Base-by-base conservation (phyloP, 2,329 filamentous ascomycete species). In the Mariannaea sp. region DNA sequence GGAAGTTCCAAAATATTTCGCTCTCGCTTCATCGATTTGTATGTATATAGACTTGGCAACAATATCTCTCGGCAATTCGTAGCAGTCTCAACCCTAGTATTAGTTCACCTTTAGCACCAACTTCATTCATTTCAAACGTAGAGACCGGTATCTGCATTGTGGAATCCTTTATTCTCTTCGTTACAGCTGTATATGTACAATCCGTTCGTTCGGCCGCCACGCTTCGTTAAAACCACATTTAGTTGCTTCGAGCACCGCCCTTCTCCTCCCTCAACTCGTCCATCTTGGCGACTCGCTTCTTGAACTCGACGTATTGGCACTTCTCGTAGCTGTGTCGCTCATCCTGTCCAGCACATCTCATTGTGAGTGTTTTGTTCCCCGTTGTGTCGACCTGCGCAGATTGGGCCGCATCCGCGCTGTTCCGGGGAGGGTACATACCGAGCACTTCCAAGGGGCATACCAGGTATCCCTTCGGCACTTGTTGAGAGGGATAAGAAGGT, bases 231-330 rank as follows among this genome's bases (percentile, higher is more conserved):
- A 46, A 50, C n/a, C n/a, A n/a, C 53, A 36, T 64, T 73, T 74
- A 96, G 77, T 96, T 97, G 81, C 89, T 95, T 75, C 93, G 85
- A 68, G 83, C 86, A 57, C 90, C 92, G 54, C 78, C 85, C 83
- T 95, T 96, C 56, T 89, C 86, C 64, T 85, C 92, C 71, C 92
- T 84, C 70, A 99, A 77, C 80, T 99, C 92, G 68, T 97, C 86
- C 94, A 99, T 99, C 86, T 96, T 97, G 70, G 89, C 90, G 61
- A 99, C 94, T 54, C 94, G 87, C 83, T 93, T 91, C 86, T 96
- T 96, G 82, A 99, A 99, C 74, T 97, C 94, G 61, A 89, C 89
- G 77, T 99, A 99, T 71, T 99, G 94, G 84, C 94, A 99, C 76
- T 97, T 97, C 74, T 99, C 94, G 81, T 99, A 99, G 70, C 87